These are phyloP conservation scores for Penicillium riverlandense DNA, from an alignment of 495 filamentous ascomycete species.

Conservation along the genomic window DNA sequence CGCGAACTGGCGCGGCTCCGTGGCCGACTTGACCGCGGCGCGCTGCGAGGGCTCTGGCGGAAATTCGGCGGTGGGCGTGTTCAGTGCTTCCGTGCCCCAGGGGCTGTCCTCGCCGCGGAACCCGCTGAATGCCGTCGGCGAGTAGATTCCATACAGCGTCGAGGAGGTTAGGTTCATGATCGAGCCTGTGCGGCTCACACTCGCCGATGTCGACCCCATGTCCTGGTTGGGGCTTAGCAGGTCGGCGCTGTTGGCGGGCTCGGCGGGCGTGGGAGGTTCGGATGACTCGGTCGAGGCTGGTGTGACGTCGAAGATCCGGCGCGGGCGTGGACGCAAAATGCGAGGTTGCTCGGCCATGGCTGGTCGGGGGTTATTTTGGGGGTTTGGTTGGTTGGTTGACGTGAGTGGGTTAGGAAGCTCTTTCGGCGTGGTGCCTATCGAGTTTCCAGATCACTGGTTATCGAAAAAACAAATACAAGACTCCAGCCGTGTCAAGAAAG, in stretches of 20 bases:
- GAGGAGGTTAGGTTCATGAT: constrained; percentile 82
- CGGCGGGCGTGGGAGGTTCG: constrained; percentile 39
- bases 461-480: too few species aligned
- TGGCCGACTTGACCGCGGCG: constrained; percentile 18
- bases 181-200: constrained; percentile 60
- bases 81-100: constrained; percentile 61
- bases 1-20: constrained; percentile 21
- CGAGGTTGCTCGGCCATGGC: constrained; percentile 43
- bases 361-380: constrained; percentile 1
- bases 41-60: constrained; percentile 17
- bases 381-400: not conserved
- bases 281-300: constrained; percentile 48
- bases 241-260: constrained; percentile 22
- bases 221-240: constrained; percentile 24
- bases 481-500: too few species aligned
- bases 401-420: too few species aligned
- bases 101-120: constrained; percentile 47
- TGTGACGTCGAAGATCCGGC: constrained; percentile 63
- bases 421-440: too few species aligned
- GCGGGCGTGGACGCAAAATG: constrained; percentile 65
- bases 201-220: constrained; percentile 18
- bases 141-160: constrained; percentile 87
- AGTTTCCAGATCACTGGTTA: too few species aligned
- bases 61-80: constrained; percentile 44
- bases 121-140: constrained; percentile 51